Percentiles rank a stretch among this genome's conserved stretches.
phyloP scores from a whole-genome alignment of 2,329 filamentous ascomycete species.

The Colletotrichum gloeosporioides region DNA sequence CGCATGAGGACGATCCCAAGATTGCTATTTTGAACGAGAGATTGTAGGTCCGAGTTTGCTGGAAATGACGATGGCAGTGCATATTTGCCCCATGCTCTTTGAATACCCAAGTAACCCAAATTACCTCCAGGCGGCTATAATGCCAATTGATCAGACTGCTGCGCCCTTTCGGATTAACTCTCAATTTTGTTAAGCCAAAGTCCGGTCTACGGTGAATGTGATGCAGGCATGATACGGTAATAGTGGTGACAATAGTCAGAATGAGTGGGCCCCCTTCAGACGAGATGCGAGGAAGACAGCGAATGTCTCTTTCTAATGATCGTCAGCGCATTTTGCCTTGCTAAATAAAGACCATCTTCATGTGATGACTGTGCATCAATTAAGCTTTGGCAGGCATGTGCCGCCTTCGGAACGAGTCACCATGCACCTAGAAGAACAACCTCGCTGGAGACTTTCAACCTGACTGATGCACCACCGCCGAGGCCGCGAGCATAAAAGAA shows the following conservation, averaged over 20 bases:
- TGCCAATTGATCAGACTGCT: neutral
- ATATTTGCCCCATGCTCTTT: neutral
- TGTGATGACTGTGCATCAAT: neutral
- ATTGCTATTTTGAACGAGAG: neutral
- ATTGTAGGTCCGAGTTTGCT: neutral
- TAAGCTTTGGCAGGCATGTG: neutral
- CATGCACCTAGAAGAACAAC: neutral
- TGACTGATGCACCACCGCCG: neutral
- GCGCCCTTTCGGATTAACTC: neutral
- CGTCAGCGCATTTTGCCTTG: neutral
- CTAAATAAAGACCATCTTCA: neutral
- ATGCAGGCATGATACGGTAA: neutral
- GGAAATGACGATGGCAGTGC: neutral
- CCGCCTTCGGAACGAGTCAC: neutral
- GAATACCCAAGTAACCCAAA: neutral
- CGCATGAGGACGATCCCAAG: neutral
- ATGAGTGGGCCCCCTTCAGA: neutral
- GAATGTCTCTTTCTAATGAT: neutral
- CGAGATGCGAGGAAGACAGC: neutral
- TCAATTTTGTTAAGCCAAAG: neutral
- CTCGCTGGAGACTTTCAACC: neutral
- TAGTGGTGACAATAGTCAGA: neutral
- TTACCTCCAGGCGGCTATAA: neutral
- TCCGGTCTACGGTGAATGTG: neutral
- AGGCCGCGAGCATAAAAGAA: neutral